Evolutionary conservation across 768 basidiomycete genomes (phyloP), one percentile per base, ranked within the genome.

Genomic region (Mycena metata): DNA sequence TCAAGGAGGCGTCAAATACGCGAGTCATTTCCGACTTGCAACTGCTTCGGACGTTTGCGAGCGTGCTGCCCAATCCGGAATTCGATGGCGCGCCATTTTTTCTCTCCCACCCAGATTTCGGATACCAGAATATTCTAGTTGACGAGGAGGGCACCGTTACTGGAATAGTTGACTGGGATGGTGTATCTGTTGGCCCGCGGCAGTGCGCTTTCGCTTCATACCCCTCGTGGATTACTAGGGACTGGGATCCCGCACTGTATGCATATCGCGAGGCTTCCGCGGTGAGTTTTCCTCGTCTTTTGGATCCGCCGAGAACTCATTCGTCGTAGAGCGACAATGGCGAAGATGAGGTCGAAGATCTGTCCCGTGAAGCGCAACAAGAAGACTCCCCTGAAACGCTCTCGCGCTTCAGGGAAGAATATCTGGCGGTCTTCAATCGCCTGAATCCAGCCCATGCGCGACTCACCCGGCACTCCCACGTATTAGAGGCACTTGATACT

Each of bases 111-210:
- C 75, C 77, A 12, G 74, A 77, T 57, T 74, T 72, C 47, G 60
- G 71, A 66, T 72, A 62, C 60, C 77, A 78, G 66, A 78, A 77
- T 46, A 64, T 77, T 45, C 69, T 76, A 30, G 73, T 75, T 24
- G 72, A 75, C 63, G 70, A 70, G 19, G 67, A 75, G 11, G 74
- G 73, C 35, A 70, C 56, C 43, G 61, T 76, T 26, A 75, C 74
- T 21, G 74, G 73, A 47, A 50, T 78, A 47, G 76, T 76, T 33
- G 77, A 78, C 59, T 78, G 76, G 76, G 76, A 77, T 69, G 67
- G 65, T 30, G 61, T 71, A 24, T 23, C 24, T 16, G 64, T 72
- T 41, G 47, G 52, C 43, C 74, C 75, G 24, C 59, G 70, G 36
- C 68, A 74, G 45, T 67, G 69, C 47, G 75, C 71, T 6, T 73